Evolutionary conservation across 805 yeast genomes (phyloP).

Genomic region (Wickerhamomyces sydowiorum): DNA sequence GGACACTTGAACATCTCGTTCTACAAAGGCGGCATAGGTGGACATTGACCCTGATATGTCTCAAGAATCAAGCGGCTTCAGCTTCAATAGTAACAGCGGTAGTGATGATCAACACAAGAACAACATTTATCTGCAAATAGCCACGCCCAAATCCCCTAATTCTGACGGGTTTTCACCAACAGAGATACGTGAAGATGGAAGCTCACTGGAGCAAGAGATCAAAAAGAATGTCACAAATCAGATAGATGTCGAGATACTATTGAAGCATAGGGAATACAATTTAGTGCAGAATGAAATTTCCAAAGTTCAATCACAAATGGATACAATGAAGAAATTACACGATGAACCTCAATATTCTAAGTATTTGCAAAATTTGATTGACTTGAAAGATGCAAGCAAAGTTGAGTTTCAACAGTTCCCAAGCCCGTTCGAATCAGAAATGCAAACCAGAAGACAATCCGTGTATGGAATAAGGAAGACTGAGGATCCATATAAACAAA

Average conservation of each 20-base stretch:
- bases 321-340: slow-evolving; percentile 39
- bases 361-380: slow-evolving; percentile 34
- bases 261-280: slow-evolving; percentile 52
- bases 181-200: slow-evolving; percentile 10
- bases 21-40: no score
- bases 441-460: slow-evolving; percentile 43
- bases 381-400: slow-evolving; percentile 39
- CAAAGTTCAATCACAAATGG: slow-evolving; percentile 53
- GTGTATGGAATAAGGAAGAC: slow-evolving; percentile 1
- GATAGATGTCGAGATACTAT: slow-evolving; percentile 52
- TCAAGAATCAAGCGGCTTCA: neutral
- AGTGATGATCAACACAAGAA: neutral
- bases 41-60: neutral
- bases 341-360: slow-evolving; percentile 27
- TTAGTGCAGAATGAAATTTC: slow-evolving; percentile 47
- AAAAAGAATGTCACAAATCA: slow-evolving; percentile 35
- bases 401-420: slow-evolving; percentile 1
- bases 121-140: slow-evolving; percentile 27
- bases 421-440: neutral
- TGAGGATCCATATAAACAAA: slow-evolving; percentile 17
- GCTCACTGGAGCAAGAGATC: slow-evolving; percentile 14
- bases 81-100: neutral
- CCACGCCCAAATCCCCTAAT: slow-evolving; percentile 39
- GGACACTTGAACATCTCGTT: no score
- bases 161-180: slow-evolving; percentile 27